Evolutionary conservation across 2,329 filamentous ascomycete genomes (phyloP), one percentile per base, ranked within the genome.

Genomic region (Xylariaceae sp.): DNA sequence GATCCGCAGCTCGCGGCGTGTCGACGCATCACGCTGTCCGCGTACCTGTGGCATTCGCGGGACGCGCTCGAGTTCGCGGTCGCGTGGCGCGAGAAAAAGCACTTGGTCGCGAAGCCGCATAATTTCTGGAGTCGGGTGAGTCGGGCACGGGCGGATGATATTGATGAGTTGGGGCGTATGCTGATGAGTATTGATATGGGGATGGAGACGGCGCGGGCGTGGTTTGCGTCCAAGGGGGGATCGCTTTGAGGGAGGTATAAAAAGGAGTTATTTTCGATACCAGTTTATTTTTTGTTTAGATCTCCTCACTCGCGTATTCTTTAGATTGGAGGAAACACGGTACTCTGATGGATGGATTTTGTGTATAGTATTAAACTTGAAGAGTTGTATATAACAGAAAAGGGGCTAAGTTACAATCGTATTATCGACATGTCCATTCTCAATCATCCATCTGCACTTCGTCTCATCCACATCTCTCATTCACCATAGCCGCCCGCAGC

Each of bases 11-110:
- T 63, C 48, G 5, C 56, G 4, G 53, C 61, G 47, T 65, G 64
- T 56, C 57, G 53, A 4, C 47, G 49, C 42, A 52, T 66, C 15
- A 66, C 63, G 49, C 54, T 66, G n/a, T 66, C 64, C 1, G 58
- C 64, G n/a, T 61, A 65, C 30, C 54, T 66, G 1, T 66, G 64
- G 64, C 48, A 53, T n/a, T 56, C 64, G 11, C 55, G 57, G 2
- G 63, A 65, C 11, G 30, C 62, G 8, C 48, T 62, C 51, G 56
- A 54, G 8, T 66, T 66, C 30, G 64, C 64, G 35, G 44, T 61
- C 49, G 64, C 64, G 8, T 66, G 64, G 64, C 54, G 63, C 5
- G 55, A 55, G 13, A 56, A 57, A 10, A n/a, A 37, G 3, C 62
- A 62, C n/a, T 51, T 66, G 17, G 57, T 61, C 23, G 59, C 49